phyloP scores from a whole-genome alignment of 306 rosid species.

The Cicer chorassanicum region DNA sequence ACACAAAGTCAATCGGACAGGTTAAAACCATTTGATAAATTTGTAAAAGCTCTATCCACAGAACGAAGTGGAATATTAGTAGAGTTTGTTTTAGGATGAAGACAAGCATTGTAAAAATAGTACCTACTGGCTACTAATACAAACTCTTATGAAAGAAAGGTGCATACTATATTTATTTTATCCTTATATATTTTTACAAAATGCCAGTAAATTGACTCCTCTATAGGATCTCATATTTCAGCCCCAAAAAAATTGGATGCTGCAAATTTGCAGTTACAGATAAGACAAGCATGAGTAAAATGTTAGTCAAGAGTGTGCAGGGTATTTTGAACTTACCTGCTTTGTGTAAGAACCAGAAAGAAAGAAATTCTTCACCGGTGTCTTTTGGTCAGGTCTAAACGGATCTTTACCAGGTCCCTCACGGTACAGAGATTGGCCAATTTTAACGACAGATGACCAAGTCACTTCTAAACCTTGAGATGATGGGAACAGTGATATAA shows the following conservation, averaged over 20 bases:
- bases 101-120: not conserved
- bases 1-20: not conserved
- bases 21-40: not conserved
- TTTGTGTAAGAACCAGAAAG: conserved; percentile 96
- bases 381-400: conserved; percentile 94
- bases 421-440: conserved; percentile 92
- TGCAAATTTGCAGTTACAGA: conserved; percentile 23
- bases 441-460: conserved; percentile 98
- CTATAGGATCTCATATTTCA: not conserved
- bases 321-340: conserved; percentile 57
- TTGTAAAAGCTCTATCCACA: conserved; percentile 1
- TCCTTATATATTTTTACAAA: not conserved
- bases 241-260: not conserved
- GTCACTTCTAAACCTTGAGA: conserved; percentile 93
- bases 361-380: conserved; percentile 90
- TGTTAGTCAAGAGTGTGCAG: conserved; percentile 14
- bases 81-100: not conserved
- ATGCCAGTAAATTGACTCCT: conserved; percentile 7
- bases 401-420: conserved; percentile 99
- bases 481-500: conserved; percentile 82
- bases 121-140: not conserved
- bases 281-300: conserved; percentile 24
- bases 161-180: not conserved
- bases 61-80: not conserved
- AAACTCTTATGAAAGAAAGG: not conserved